phyloP scores from a whole-genome alignment of 2,329 filamentous ascomycete genomes.

The Fulvia fulva region DNA sequence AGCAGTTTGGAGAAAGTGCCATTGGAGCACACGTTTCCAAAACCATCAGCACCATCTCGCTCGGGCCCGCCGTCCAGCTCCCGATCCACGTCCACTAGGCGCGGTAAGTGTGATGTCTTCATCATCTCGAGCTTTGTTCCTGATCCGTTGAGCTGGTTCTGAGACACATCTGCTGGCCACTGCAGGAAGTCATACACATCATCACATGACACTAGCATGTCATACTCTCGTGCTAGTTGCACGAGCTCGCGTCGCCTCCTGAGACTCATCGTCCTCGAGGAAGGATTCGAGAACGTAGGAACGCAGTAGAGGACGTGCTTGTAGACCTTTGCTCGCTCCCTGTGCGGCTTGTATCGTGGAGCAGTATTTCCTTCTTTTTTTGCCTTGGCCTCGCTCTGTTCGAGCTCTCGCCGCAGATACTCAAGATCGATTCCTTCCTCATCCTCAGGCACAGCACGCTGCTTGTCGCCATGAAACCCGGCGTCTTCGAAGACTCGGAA shows the following conservation, averaged over 20 bases:
- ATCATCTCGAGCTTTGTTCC: conserved; percentile 1
- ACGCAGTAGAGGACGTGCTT: conserved; percentile 81
- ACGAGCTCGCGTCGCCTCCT: conserved; percentile 65
- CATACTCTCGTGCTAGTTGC: conserved; percentile 68
- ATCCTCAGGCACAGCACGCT: conserved; percentile 72
- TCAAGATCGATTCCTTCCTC: conserved; percentile 70
- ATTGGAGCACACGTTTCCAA: conserved; percentile 80
- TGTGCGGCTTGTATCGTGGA: conserved; percentile 49
- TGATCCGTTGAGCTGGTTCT: conserved; percentile 10
- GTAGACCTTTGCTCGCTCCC: conserved; percentile 70
- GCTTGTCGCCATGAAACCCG: conserved; percentile 59
- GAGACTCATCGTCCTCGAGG: conserved; percentile 74
- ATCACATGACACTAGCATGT: conserved; percentile 81
- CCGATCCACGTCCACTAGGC: conserved; percentile 74
- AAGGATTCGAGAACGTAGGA: conserved; percentile 85
- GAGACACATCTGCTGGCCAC: conserved; percentile 55
- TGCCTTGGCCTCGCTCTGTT: conserved; percentile 45
- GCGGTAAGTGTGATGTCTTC: conserved; percentile 54
- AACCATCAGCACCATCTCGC: conserved; percentile 50
- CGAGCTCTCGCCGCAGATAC: conserved; percentile 51
- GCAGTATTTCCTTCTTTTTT: conserved; percentile 17
- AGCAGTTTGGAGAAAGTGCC: conserved; percentile 86
- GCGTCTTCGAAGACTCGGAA: conserved; percentile 81
- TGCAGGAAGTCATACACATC: conserved; percentile 94
- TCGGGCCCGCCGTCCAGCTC: conserved; percentile 57